Conservation (phyloP, 2,329 filamentous ascomycete genomes). For the Microsporum canis region DNA sequence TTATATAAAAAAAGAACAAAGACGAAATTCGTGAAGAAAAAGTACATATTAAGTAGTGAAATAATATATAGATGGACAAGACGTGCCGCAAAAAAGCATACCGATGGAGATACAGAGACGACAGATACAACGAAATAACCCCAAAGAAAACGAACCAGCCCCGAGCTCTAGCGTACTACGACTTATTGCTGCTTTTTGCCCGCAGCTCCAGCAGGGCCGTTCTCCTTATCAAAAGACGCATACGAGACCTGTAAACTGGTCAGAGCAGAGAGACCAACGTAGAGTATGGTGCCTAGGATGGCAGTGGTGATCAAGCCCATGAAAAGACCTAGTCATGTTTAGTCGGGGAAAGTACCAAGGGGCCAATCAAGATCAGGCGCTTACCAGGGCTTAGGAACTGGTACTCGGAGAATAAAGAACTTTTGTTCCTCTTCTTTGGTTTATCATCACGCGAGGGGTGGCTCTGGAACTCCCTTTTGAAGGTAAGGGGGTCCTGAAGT, state of each 20-base stretch:
- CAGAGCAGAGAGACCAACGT: constrained; percentile 65
- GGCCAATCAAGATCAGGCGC: constrained; percentile 18
- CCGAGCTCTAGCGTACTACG: background rate
- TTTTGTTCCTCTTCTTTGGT: constrained; percentile 17
- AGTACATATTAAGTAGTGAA: background rate
- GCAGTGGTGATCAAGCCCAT: constrained; percentile 65
- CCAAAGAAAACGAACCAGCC: background rate
- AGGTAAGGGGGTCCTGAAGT: constrained; percentile 49
- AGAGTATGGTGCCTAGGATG: constrained; percentile 64
- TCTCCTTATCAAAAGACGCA: constrained; percentile 92
- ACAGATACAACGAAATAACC: background rate
- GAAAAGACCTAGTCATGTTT: constrained; percentile 57
- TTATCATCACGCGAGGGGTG: constrained; percentile 22
- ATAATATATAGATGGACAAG: background rate
- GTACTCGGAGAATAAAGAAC: constrained; percentile 68
- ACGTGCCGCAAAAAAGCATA: background rate
- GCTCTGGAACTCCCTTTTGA: constrained; percentile 53
- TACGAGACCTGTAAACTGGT: constrained; percentile 79
- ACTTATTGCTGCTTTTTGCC: constrained; percentile 45
- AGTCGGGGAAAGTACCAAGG: background rate
- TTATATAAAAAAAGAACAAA: background rate
- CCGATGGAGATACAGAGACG: constrained; percentile 1
- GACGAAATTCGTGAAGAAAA: background rate
- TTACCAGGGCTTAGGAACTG: constrained; percentile 83
- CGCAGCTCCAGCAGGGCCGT: constrained; percentile 78